These are phyloP conservation scores for Pogostemon cablin DNA, from an alignment of 257 asterid species.

Conservation along the genomic window DNA sequence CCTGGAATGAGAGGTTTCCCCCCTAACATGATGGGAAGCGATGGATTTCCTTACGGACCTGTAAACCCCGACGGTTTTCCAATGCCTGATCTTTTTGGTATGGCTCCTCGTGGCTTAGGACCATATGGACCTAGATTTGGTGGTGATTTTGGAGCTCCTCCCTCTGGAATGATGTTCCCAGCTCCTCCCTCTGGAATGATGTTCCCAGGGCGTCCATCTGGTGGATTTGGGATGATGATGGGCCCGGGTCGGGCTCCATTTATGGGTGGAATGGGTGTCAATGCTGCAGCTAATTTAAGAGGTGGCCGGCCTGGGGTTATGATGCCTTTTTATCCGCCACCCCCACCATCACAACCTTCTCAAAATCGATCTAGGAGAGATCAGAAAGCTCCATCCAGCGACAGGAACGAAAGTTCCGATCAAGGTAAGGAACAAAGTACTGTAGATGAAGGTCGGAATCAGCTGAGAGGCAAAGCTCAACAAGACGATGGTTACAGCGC, in stretches of 20 bases:
- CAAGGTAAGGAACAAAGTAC: constrained; percentile 60
- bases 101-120: constrained; percentile 79
- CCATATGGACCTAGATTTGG: constrained; percentile 82
- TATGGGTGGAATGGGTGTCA: constrained; percentile 66
- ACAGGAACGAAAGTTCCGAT: constrained; percentile 56
- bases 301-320: constrained; percentile 54
- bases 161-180: constrained; percentile 74
- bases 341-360: constrained; percentile 37
- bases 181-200: constrained; percentile 72
- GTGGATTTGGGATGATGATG: constrained; percentile 87
- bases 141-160: constrained; percentile 74
- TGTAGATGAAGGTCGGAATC: constrained; percentile 42
- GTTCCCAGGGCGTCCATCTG: constrained; percentile 78
- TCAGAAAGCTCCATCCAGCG: constrained; percentile 44
- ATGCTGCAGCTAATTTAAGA: constrained; percentile 41
- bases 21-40: constrained; percentile 74
- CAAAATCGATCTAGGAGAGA: constrained; percentile 64
- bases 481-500: constrained; percentile 48
- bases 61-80: constrained; percentile 77
- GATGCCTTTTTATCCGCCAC: constrained; percentile 76
- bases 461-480: constrained; percentile 46
- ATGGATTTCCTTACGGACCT: constrained; percentile 72
- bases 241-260: constrained; percentile 81
- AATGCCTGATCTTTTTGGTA: constrained; percentile 70
- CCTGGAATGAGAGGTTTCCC: constrained; percentile 76